phyloP scores from a whole-genome alignment of 352 stramenopile genomes.

The Pythium periplocum region DNA sequence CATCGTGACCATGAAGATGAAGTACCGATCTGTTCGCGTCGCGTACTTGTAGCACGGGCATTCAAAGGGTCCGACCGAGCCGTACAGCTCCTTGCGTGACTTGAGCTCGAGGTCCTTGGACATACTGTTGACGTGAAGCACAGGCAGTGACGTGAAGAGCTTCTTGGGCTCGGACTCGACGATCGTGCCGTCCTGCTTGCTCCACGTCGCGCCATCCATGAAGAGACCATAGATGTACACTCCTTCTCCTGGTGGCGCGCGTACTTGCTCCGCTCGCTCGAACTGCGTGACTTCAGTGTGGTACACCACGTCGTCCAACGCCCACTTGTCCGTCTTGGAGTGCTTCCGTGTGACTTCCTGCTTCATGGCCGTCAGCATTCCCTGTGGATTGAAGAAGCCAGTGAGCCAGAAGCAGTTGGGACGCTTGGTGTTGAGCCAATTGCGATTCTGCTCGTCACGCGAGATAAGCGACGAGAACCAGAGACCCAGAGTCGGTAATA shows the following conservation, averaged over 20 bases:
- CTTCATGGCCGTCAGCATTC: constrained; percentile 98
- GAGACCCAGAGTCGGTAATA: constrained; percentile 92
- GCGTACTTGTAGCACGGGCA: constrained; percentile 98
- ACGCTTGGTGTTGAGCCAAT: constrained; percentile 93
- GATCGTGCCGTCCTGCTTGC: constrained; percentile 89
- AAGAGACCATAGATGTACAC: constrained; percentile 98
- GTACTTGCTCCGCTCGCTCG: constrained; percentile 89
- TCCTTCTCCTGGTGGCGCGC: constrained; percentile 86
- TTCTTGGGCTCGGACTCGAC: constrained; percentile 97
- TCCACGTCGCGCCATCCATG: constrained; percentile 96
- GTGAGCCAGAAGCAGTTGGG: constrained; percentile 97
- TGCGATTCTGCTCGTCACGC: constrained; percentile 94
- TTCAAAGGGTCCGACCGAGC: constrained; percentile 89
- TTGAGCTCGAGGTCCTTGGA: constrained; percentile 92
- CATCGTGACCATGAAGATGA: constrained; percentile 96
- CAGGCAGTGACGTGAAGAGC: constrained; percentile 93
- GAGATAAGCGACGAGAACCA: constrained; percentile 97
- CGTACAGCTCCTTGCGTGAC: constrained; percentile 91
- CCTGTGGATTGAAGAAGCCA: constrained; percentile 98
- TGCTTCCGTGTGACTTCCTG: constrained; percentile 97
- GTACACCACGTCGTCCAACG: constrained; percentile 97
- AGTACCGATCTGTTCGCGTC: constrained; percentile 92
- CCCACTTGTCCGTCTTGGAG: constrained; percentile 96
- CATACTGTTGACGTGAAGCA: constrained; percentile 95
- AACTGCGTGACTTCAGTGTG: constrained; percentile 96